phyloP scores from a whole-genome alignment of 495 filamentous ascomycete genomes.

The Lentithecium fluviatile region DNA sequence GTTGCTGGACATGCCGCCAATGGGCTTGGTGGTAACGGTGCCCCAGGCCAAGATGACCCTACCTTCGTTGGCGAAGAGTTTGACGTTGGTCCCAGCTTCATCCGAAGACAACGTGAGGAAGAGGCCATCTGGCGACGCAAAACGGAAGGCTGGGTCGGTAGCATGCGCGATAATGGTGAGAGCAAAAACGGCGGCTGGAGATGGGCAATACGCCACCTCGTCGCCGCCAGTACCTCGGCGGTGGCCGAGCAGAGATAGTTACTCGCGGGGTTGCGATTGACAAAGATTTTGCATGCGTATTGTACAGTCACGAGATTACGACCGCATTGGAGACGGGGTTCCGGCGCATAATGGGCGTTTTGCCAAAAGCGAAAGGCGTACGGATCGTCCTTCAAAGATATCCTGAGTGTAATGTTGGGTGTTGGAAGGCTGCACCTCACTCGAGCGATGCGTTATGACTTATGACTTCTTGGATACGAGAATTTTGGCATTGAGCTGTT shows the following conservation, averaged over 20 bases:
- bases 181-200: conserved; percentile 33
- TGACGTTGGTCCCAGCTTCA: conserved; percentile 93
- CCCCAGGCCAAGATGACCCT: too few relatives aligned
- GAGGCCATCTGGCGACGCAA: conserved; percentile 87
- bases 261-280: conserved; percentile 11
- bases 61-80: conserved; percentile 75
- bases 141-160: conserved; percentile 71
- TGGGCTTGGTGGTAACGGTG: too few relatives aligned
- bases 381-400: conserved; percentile 9
- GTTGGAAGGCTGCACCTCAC: conserved; percentile 29
- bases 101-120: conserved; percentile 82
- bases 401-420: conserved; percentile 28
- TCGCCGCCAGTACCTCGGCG: conserved; percentile 3
- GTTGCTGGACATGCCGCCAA: conserved; percentile 1
- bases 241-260: neutral
- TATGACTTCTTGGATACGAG: conserved; percentile 28
- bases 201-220: conserved; percentile 25
- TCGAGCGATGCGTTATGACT: conserved; percentile 32
- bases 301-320: conserved; percentile 25
- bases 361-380: conserved; percentile 6
- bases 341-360: neutral
- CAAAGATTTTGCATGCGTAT: conserved; percentile 3
- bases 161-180: conserved; percentile 56
- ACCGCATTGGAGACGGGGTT: conserved; percentile 16
- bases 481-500: conserved; percentile 16